Percentiles rank a stretch among this genome's conserved stretches.
These are phyloP conservation scores for Exserohilum rostratum DNA, from an alignment of 2,329 filamentous ascomycete genomes.

Conservation along the genomic window DNA sequence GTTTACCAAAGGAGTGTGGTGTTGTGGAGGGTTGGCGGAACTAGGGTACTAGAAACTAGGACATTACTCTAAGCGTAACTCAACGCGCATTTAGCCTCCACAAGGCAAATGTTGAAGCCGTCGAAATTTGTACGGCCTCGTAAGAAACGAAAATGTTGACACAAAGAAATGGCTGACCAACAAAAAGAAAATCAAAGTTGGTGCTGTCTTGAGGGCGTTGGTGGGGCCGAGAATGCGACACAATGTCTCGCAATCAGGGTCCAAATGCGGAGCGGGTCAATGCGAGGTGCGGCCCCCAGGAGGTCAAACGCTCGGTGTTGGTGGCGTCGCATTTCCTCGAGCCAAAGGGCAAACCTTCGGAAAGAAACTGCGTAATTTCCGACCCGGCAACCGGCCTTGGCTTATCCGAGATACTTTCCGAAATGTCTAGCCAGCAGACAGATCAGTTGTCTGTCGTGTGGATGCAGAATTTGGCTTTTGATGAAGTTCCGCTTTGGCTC, in stretches of 20 bases:
- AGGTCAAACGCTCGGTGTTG: slow-evolving; percentile 7
- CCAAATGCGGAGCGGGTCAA: neutral
- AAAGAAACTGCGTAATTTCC: slow-evolving; percentile 8
- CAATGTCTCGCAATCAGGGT: neutral
- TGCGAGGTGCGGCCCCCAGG: neutral
- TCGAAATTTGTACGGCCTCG: slow-evolving; percentile 6
- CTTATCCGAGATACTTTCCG: neutral
- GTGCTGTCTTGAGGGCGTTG: slow-evolving; percentile 2
- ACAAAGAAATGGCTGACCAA: slow-evolving; percentile 8
- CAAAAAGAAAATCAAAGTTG: slow-evolving; percentile 5
- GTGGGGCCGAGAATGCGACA: neutral
- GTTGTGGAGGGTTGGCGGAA: slow-evolving; percentile 30
- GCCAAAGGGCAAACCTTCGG: slow-evolving; percentile 8
- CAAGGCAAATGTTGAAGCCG: slow-evolving; percentile 15
- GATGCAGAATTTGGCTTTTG: neutral
- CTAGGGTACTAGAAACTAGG: slow-evolving; percentile 40
- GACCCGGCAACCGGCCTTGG: slow-evolving; percentile 6
- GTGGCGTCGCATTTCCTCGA: slow-evolving; percentile 6
- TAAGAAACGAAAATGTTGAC: slow-evolving; percentile 12
- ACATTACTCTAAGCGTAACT: slow-evolving; percentile 40
- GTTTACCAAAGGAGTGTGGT: slow-evolving; percentile 16
- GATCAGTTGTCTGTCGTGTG: neutral
- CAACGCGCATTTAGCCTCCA: slow-evolving; percentile 33
- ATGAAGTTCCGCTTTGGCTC: slow-evolving; percentile 34
- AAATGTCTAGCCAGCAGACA: neutral